Base-by-base conservation (phyloP, 257 asterid genomes). In the Gynochthodes officinalis region DNA sequence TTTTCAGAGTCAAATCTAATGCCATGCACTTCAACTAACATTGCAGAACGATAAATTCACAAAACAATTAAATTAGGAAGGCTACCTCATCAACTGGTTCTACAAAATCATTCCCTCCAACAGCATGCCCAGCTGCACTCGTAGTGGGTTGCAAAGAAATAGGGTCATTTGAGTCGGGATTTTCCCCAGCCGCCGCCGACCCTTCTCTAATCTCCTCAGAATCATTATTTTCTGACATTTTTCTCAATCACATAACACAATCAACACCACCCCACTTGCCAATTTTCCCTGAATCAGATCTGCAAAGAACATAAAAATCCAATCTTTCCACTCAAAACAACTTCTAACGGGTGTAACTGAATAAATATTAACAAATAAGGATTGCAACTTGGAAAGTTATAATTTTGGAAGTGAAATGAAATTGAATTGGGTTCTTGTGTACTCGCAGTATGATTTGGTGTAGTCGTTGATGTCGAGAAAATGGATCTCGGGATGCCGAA, bases 201-300 rank as follows among this genome's bases (percentile, higher is more conserved):
- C 76, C 84, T 68, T 84, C 85, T 65, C 66, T 59, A 32, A 71
- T 66, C 63, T 73, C 58, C 19, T 67, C 74, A 18, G 68, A 55
- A 42, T 60, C 84, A 46, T 78, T 73, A 72, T 75, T 80, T 75
- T 86, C 88, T n/a, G 84, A 80, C 97, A 90, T 90, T 77, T 84
- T 79, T 46, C 78, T 76, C 85, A 79, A 82, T 80, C 87, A 82
- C 64, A 74, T 60, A 71, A 71, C 50, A 71, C 69, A 60, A 57
- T 23, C 73, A 65, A 76, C 75, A 74, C 68, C 60, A 50, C 70
- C 73, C 68, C 60, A 57, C 72, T 74, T 21, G 40, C 62, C 16
- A 30, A 55, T 42, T n/a, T 15, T 32, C 40, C 67, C 50, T 13
- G 25, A 69, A 55, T 40, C 85, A 81, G 91, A 90, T 90, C 93